These are phyloP conservation scores for Boletus eberwhitei DNA, from an alignment of 768 basidiomycete species.

Conservation along the genomic window DNA sequence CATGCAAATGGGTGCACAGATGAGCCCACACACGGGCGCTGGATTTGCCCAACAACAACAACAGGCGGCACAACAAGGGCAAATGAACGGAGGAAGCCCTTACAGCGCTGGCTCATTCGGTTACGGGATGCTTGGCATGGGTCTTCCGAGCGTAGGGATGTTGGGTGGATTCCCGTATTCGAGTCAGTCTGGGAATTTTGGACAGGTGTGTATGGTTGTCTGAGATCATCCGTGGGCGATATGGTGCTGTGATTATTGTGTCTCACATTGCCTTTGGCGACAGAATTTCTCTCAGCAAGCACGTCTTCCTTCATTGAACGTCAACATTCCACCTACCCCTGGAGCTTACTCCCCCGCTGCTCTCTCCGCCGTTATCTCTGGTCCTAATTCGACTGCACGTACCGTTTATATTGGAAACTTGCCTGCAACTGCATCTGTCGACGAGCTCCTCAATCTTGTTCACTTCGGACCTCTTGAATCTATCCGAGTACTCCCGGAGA, in stretches of 20 bases:
- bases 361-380: slow-evolving; percentile 66
- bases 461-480: slow-evolving; percentile 96
- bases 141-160: slow-evolving; percentile 70
- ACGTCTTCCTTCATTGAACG: slow-evolving; percentile 62
- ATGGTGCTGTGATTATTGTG: not conserved
- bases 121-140: slow-evolving; percentile 81
- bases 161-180: slow-evolving; percentile 70
- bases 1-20: slow-evolving; percentile 48
- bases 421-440: slow-evolving; percentile 92
- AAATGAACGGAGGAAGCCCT: slow-evolving; percentile 45
- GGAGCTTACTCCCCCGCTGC: slow-evolving; percentile 78
- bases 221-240: not conserved
- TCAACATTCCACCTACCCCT: slow-evolving; percentile 68
- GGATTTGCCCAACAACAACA: slow-evolving; percentile 50
- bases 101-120: slow-evolving; percentile 54
- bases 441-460: slow-evolving; percentile 96
- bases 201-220: slow-evolving; percentile 44
- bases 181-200: slow-evolving; percentile 66
- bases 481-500: slow-evolving; percentile 92
- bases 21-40: slow-evolving; percentile 65
- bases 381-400: slow-evolving; percentile 64
- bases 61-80: slow-evolving; percentile 30
- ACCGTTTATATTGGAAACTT: slow-evolving; percentile 98
- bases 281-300: slow-evolving; percentile 44
- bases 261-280: slow-evolving; percentile 7